Evolutionary conservation across 495 filamentous ascomycete genomes (phyloP).

Genomic region (Hamigera avellanea): DNA sequence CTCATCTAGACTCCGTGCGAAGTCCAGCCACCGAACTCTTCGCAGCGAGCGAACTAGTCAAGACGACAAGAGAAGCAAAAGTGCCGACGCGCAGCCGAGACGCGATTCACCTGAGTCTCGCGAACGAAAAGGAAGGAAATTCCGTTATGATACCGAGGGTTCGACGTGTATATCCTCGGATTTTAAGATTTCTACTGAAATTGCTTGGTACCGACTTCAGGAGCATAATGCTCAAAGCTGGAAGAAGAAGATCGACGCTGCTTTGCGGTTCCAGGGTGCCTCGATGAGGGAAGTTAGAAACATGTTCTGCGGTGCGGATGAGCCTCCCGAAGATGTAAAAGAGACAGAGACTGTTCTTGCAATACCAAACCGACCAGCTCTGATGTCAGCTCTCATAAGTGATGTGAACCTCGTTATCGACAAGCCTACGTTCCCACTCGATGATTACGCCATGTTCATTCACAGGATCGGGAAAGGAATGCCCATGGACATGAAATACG

Average conservation of each 20-base stretch:
- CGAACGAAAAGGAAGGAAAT: conserved; percentile 31
- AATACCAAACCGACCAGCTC: conserved; percentile 72
- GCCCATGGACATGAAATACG: conserved; percentile 80
- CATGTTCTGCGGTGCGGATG: conserved; percentile 73
- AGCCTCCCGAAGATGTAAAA: conserved; percentile 66
- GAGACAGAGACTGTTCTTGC: conserved; percentile 79
- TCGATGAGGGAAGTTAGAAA: conserved; percentile 69
- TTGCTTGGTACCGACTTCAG: conserved; percentile 65
- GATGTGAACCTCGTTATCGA: conserved; percentile 81
- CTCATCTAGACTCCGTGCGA: conserved; percentile 40
- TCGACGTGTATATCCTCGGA: conserved; percentile 53
- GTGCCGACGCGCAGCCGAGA: conserved; percentile 32
- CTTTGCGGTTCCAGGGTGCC: conserved; percentile 54
- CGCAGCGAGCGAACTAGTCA: conserved; percentile 33
- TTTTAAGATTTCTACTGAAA: conserved; percentile 56
- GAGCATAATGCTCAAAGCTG: conserved; percentile 78
- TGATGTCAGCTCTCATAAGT: conserved; percentile 70
- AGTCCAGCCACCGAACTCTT: conserved; percentile 34
- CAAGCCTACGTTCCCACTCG: conserved; percentile 82
- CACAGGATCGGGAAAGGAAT: conserved; percentile 90
- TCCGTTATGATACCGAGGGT: conserved; percentile 74
- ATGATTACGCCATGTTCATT: conserved; percentile 70
- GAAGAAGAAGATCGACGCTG: conserved; percentile 81
- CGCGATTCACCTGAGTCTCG: conserved; percentile 13
- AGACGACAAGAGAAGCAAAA: conserved; percentile 41